These are phyloP conservation scores for Periconia macrospinosa DNA, from an alignment of 2,329 filamentous ascomycete species.

Conservation along the genomic window DNA sequence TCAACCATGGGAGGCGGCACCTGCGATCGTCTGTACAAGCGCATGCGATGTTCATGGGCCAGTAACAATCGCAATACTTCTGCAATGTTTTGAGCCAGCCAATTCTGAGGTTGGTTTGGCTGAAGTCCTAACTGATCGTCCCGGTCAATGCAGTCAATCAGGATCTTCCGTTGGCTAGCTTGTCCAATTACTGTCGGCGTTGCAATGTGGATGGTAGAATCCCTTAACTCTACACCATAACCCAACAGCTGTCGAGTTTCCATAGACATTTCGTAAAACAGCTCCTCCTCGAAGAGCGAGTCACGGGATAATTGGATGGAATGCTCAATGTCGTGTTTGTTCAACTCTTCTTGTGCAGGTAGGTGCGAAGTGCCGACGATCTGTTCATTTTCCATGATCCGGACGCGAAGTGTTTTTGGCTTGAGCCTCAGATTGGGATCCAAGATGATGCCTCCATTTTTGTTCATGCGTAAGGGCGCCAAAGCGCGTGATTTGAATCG, in stretches of 20 bases:
- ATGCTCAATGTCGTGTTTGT: slow-evolving; percentile 63
- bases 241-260: slow-evolving; percentile 75
- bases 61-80: slow-evolving; percentile 75
- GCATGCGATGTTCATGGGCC: slow-evolving; percentile 75
- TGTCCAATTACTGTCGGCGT: slow-evolving; percentile 15
- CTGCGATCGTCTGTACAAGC: slow-evolving; percentile 68
- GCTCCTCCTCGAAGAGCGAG: slow-evolving; percentile 79
- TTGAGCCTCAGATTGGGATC: slow-evolving; percentile 64
- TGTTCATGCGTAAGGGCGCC: slow-evolving; percentile 73
- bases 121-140: slow-evolving; percentile 46
- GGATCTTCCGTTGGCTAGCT: slow-evolving; percentile 59
- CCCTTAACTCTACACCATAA: slow-evolving; percentile 68
- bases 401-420: slow-evolving; percentile 67
- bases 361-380: slow-evolving; percentile 60
- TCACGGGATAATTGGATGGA: slow-evolving; percentile 75
- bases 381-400: slow-evolving; percentile 60
- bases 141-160: slow-evolving; percentile 68
- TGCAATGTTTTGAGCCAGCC: slow-evolving; percentile 66
- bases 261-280: slow-evolving; percentile 86
- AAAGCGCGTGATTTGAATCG: slow-evolving; percentile 72
- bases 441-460: slow-evolving; percentile 74
- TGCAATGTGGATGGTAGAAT: slow-evolving; percentile 42
- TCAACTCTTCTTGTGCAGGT: slow-evolving; percentile 24
- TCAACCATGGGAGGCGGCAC: slow-evolving; percentile 60
- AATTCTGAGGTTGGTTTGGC: slow-evolving; percentile 34